Conservation (phyloP, 2,329 filamentous ascomycete species). For the Cordyceps farinosa region DNA sequence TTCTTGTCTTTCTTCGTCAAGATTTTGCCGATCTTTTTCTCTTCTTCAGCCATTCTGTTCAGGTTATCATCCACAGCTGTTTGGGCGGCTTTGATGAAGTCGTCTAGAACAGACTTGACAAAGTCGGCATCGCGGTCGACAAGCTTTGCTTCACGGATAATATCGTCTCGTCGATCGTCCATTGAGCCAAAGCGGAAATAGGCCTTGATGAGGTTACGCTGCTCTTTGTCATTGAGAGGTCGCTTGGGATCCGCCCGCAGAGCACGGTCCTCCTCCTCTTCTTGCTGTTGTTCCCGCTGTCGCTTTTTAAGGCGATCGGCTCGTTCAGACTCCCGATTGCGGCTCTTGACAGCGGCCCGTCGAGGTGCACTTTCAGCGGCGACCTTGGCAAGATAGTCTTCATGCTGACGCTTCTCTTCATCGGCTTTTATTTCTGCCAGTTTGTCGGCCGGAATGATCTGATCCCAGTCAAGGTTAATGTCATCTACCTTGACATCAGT, state of each 20-base stretch:
- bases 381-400: constrained; percentile 75
- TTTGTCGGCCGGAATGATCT: constrained; percentile 94
- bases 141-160: constrained; percentile 82
- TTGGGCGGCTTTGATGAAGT: constrained; percentile 61
- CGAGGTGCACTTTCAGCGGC: constrained; percentile 84
- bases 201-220: constrained; percentile 83
- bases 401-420: constrained; percentile 79
- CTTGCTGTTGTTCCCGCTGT: constrained; percentile 61
- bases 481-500: constrained; percentile 95
- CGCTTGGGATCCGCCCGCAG: constrained; percentile 78
- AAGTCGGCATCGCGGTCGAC: constrained; percentile 78
- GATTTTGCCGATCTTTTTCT: constrained; percentile 75
- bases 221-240: constrained; percentile 89
- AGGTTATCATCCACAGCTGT: constrained; percentile 64
- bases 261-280: constrained; percentile 69
- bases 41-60: constrained; percentile 71
- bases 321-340: constrained; percentile 57
- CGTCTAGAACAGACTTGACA: constrained; percentile 69
- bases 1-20: constrained; percentile 97
- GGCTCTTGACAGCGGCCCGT: constrained; percentile 60
- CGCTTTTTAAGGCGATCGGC: constrained; percentile 65
- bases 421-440: constrained; percentile 85
- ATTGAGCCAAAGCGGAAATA: constrained; percentile 90
- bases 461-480: constrained; percentile 82
- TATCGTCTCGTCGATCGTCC: constrained; percentile 81